Evolutionary conservation across 768 basidiomycete species (phyloP).

Genomic region (Kwoniella shandongensis): DNA sequence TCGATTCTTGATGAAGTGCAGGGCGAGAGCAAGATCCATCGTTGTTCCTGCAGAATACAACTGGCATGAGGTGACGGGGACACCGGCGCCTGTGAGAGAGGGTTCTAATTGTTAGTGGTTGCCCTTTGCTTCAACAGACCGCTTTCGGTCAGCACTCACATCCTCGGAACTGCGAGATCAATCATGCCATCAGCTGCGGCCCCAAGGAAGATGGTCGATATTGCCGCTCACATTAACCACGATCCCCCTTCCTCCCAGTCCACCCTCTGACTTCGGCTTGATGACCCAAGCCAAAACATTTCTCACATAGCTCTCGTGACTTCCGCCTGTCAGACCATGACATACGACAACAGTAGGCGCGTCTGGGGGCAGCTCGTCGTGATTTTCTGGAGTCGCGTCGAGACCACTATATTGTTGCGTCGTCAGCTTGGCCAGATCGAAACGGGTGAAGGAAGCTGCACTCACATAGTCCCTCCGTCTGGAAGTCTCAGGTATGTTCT

Average conservation of each 20-base stretch:
- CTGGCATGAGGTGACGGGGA: slow-evolving; percentile 76
- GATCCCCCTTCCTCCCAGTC: slow-evolving; percentile 72
- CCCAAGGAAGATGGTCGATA: too few species aligned
- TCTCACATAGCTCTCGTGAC: slow-evolving; percentile 82
- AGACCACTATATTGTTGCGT: slow-evolving; percentile 33
- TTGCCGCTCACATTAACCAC: slow-evolving; percentile 50
- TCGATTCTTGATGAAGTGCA: slow-evolving; percentile 68
- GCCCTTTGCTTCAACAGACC: neutral
- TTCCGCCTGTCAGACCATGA: slow-evolving; percentile 52
- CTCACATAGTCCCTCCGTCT: slow-evolving; percentile 56
- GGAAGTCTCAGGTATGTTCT: slow-evolving; percentile 54
- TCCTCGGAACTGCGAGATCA: slow-evolving; percentile 65
- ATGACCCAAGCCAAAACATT: slow-evolving; percentile 74
- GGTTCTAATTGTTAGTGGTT: neutral
- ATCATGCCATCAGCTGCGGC: too few species aligned
- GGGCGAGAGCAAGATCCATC: slow-evolving; percentile 78
- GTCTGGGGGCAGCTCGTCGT: slow-evolving; percentile 21
- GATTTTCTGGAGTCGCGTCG: slow-evolving; percentile 44
- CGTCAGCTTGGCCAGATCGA: neutral
- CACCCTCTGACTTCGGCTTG: slow-evolving; percentile 70
- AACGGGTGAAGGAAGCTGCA: neutral
- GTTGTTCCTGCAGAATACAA: slow-evolving; percentile 75
- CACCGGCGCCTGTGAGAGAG: slow-evolving; percentile 60
- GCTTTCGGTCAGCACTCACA: slow-evolving; percentile 60
- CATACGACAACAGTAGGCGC: slow-evolving; percentile 49